These are phyloP conservation scores for Solidago caesia DNA, from an alignment of 129 eudicot species.

Conservation along the genomic window DNA sequence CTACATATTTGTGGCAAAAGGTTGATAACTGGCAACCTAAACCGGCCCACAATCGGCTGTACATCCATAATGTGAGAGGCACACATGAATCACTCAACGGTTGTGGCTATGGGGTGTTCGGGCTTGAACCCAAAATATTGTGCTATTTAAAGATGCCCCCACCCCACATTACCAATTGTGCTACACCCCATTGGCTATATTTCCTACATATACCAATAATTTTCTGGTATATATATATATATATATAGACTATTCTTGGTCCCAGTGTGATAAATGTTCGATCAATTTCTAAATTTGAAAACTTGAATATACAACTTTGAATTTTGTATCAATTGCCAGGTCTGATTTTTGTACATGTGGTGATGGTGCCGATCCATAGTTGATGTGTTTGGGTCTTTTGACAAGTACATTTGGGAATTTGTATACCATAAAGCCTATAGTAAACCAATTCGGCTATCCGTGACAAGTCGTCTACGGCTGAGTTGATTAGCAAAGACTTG, in stretches of 20 bases:
- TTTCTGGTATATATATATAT: not conserved
- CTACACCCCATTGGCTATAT: too few species aligned
- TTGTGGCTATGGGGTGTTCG: too few species aligned
- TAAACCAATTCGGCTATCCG: conserved; percentile 43
- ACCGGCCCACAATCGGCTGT: too few species aligned
- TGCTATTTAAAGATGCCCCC: too few species aligned
- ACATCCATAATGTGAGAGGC: too few species aligned
- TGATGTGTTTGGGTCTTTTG: conserved; percentile 56
- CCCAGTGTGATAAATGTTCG: not conserved
- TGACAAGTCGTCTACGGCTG: conserved; percentile 61
- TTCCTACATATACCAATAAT: too few species aligned
- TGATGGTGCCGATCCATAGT: conserved; percentile 43
- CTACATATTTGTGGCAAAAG: too few species aligned
- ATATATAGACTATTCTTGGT: not conserved
- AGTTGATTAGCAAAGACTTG: conserved; percentile 58
- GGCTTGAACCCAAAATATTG: too few species aligned
- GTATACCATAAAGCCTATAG: conserved; percentile 48
- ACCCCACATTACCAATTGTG: not conserved
- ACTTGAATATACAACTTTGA: not conserved
- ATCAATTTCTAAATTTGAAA: not conserved
- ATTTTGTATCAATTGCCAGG: not conserved
- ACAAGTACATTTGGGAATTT: conserved; percentile 59
- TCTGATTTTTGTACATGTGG: conserved; percentile 5
- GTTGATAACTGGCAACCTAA: too few species aligned
- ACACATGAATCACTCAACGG: too few species aligned